Base-by-base conservation (phyloP, 1,139 yeast species). In the Debaryomyces fabryi region DNA sequence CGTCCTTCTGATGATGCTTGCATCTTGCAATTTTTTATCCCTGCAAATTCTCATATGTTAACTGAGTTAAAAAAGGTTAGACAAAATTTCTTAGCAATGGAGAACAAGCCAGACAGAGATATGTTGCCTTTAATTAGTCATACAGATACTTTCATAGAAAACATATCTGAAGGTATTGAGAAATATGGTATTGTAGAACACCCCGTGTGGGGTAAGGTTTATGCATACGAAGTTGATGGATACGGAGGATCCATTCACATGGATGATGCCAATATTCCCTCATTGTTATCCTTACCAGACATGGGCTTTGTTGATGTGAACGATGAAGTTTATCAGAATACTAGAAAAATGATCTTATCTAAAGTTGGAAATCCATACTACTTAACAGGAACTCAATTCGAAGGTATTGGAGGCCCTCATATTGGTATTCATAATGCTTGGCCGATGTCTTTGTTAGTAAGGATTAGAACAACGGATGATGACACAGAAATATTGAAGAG, bases 261-360 rank as follows among this genome's bases (percentile, higher is more conserved):
- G 96, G 97, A 90, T 64, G 97, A 90, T 66, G 97, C 97, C 20
- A 90, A 90, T 58, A 76, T 91, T 29, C 97, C 97, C 0, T 88
- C 96, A 0, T 73, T 90, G 37, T 71, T 90, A 37, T 80, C 96
- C 0, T 73, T 91, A 27, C 96, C 97, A 0, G 93, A 88, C 56
- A 68, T 89, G 66, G 96, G 96, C 0, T 88, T 80, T 60, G 58
- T 82, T 8, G 65, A 72, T 9, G 60, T 58, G 6, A 65, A 74
- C 39, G 86, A 89, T 61, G 74, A 73, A 39, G 64, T 88, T 1
- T 90, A 91, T 64, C 85, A 83, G 60, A 88, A 88, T 60, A 91
- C 97, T 0, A 73, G 97, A 46, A 78, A 74, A 46, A 87, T 90
- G 96, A 72, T 91, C 13, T 71, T 88, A 29, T 76, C 85, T 3